phyloP scores from a whole-genome alignment of 352 stramenopile genomes.

The Phytophthora brassicae region DNA sequence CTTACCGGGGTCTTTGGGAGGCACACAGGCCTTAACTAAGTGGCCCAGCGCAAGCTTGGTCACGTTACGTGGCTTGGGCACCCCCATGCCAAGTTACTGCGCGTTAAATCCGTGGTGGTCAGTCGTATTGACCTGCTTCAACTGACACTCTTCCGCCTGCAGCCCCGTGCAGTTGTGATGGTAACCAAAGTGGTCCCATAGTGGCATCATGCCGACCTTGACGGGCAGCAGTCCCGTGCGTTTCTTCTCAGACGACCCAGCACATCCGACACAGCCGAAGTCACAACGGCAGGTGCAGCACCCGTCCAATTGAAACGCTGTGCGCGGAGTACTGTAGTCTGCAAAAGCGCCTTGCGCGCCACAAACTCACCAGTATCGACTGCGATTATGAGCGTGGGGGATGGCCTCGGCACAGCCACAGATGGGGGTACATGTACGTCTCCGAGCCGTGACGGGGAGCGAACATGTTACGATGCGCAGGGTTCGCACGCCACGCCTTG shows the following conservation, averaged over 20 bases:
- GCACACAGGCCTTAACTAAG: slow-evolving; percentile 91
- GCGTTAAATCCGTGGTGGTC: slow-evolving; percentile 93
- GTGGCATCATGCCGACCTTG: slow-evolving; percentile 99
- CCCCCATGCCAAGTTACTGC: slow-evolving; percentile 95
- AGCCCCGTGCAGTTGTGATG: slow-evolving; percentile 95
- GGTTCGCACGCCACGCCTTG: too few relatives aligned
- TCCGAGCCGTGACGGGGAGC: too few relatives aligned
- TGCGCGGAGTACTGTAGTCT: slow-evolving; percentile 8
- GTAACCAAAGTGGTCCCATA: slow-evolving; percentile 98
- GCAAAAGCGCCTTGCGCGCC: slow-evolving; percentile 27
- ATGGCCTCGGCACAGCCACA: too few relatives aligned
- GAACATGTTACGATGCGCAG: too few relatives aligned
- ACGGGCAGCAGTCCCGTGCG: slow-evolving; percentile 90
- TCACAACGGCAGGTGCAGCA: neutral
- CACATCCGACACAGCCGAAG: slow-evolving; percentile 3
- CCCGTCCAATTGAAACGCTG: slow-evolving; percentile 25
- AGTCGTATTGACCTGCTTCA: slow-evolving; percentile 96
- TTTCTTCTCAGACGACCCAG: slow-evolving; percentile 79
- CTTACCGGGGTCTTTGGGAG: slow-evolving; percentile 95
- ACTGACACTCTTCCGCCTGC: slow-evolving; percentile 91
- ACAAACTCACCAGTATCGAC: too few relatives aligned
- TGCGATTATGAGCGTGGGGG: too few relatives aligned
- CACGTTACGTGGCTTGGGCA: slow-evolving; percentile 96
- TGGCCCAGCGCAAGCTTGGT: slow-evolving; percentile 92
- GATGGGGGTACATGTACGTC: too few relatives aligned